These are phyloP conservation scores for Zea luxurians DNA, from an alignment of 176 grass and related monocot species.

Conservation along the genomic window DNA sequence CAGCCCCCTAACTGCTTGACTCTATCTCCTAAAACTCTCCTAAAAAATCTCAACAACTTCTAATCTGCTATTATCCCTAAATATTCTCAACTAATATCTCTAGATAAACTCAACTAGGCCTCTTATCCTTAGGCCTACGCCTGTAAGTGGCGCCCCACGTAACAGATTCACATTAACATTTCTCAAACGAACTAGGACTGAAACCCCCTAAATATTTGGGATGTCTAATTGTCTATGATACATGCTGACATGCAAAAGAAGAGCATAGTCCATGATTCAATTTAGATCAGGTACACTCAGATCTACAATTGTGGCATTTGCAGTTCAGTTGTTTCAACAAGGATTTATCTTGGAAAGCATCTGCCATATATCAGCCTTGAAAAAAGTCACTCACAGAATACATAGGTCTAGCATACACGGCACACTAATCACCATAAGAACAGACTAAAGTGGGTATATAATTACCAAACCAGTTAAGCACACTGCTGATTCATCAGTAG, in stretches of 20 bases:
- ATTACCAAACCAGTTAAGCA: constrained; percentile 19
- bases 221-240: background rate
- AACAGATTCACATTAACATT: background rate
- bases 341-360: constrained; percentile 6
- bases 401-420: background rate
- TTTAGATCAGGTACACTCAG: background rate
- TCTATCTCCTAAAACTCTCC: no score
- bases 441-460: background rate
- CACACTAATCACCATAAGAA: background rate
- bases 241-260: background rate
- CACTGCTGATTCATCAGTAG: background rate
- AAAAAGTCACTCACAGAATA: background rate
- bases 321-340: background rate
- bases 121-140: no score
- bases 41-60: no score
- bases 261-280: background rate
- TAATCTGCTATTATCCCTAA: no score
- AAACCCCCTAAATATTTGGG: background rate
- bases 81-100: no score
- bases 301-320: background rate
- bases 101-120: no score
- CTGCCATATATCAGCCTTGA: background rate
- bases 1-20: no score
- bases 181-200: background rate
- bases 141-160: no score